Base-by-base conservation (phyloP, 345 rosid genomes). In the Camelina laxa region DNA sequence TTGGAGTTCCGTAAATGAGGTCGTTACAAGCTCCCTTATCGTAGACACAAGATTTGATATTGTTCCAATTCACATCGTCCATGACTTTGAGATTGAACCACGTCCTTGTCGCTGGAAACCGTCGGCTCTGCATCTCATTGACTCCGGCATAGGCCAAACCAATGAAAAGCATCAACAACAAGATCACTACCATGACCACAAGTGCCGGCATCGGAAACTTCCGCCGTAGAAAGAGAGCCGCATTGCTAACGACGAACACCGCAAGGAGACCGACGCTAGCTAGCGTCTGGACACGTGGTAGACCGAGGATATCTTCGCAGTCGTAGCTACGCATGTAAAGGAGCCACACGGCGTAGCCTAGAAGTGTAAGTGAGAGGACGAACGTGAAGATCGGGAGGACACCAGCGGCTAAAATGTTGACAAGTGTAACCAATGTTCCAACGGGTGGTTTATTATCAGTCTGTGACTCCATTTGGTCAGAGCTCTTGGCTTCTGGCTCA, bases 281-380 rank as follows among this genome's bases (percentile, higher is more conserved):
- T 3, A 86, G 82, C 0, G 44, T 78, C 33, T 87, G 96, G 24
- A 87, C 54, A 9, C 65, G 83, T 6, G 97, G 93, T 30, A 93
- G 67, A 49, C 82, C 79, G 67, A 89, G 58, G 24, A 93, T 81
- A 42, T 72, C 73, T 59, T 93, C 96, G 65, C 98, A 91, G 60
- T 86, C 96, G 21, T 85, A 89, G 80, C 81, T 83, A 63, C 82
- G 85, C 93, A 91, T 91, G 86, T 80, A 87, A 3, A 91, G 72
- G 9, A 89, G 79, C 91, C 90, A 87, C 14, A 84, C 79, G 15
- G 76, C 85, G 9, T 82, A 80, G 11, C 87, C 95, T 2, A 93
- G 82, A n/a, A 89, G 54, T 0, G 93, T 85, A 4, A 91, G 88
- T 2, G 95, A 87, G n/a, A 91, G 75, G 15, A 91, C 47, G 44